Base-by-base conservation (phyloP, 805 yeast species). In the Yamadazyma tumulicola region DNA sequence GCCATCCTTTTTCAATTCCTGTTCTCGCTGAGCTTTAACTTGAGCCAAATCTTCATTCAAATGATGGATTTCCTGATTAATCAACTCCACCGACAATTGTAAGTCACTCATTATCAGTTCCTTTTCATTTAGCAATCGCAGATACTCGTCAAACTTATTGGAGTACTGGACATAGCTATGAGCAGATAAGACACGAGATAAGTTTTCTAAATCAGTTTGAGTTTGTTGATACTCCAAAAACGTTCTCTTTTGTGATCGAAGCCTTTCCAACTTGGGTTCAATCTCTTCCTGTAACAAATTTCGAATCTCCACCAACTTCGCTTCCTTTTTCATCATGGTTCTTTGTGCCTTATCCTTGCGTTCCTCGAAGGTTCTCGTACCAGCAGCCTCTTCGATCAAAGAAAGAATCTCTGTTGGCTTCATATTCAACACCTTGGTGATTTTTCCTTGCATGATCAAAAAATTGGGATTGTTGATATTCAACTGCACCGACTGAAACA, bases 381-480 rank as follows among this genome's bases (percentile, higher is more conserved):
- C 98, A 0, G 98, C 96, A 0, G 98, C 98, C 61, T 93, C 99
- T 59, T 93, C 98, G 35, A 93, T 87, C 47, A 93, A 70, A 4
- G 96, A 81, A 43, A 93, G 61, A 26, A 91, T 85, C 57, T 93
- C 97, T 1, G 77, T 67, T 1, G 98, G 95, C 49, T 85, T 87
- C 97, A 93, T 93, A 57, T 93, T 93, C 51, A 93, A 72, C 45
- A 93, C 97, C 57, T 93, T 91, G 21, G 98, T 94, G 62, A 94
- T 93, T 55, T 88, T 86, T 41, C 99, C 99, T 62, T 93, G 99
- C 98, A 94, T 93, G 52, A 93, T 93, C 48, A 93, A 72, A 61
- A 93, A 93, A 57, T 93, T 93, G 20, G 99, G 98, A 54, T 91
- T 93, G 58, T 93, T 93, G 57, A 93, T 91, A 54, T 93, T 93